Evolutionary conservation across 805 yeast species (phyloP).

Genomic region (Barnettozyma pratensis): DNA sequence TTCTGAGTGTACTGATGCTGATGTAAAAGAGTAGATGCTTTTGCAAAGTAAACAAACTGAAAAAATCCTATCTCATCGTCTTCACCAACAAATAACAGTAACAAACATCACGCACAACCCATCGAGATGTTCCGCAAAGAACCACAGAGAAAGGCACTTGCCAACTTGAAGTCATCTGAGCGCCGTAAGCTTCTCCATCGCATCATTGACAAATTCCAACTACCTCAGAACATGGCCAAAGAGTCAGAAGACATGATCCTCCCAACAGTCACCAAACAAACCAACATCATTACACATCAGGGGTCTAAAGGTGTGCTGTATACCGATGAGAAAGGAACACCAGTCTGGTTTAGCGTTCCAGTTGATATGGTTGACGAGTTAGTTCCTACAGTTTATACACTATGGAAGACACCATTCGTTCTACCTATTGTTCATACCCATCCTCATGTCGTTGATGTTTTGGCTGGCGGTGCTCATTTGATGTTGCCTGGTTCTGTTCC

Average conservation of each 20-base stretch:
- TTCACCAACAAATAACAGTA: not conserved
- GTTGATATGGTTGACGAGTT: conserved; percentile 35
- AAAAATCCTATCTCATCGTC: not conserved
- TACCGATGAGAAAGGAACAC: conserved; percentile 57
- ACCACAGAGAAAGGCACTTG: conserved; percentile 54
- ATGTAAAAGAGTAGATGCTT: not conserved
- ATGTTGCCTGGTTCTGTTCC: conserved; percentile 69
- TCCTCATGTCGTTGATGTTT: conserved; percentile 60
- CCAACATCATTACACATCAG: conserved; percentile 52
- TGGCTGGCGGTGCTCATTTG: conserved; percentile 76
- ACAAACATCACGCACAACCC: not conserved
- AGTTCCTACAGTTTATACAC: conserved; percentile 68
- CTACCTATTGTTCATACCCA: conserved; percentile 71
- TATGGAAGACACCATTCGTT: conserved; percentile 65
- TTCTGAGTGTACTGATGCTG: not conserved
- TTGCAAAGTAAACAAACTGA: conserved; percentile 1
- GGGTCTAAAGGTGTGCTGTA: conserved; percentile 58
- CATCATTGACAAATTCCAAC: conserved; percentile 37
- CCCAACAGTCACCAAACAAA: conserved; percentile 42
- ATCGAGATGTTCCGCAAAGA: conserved; percentile 46
- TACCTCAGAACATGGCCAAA: conserved; percentile 30
- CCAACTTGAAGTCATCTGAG: conserved; percentile 81
- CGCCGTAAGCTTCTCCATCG: conserved; percentile 47
- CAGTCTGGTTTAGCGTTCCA: conserved; percentile 65
- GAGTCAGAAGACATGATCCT: conserved; percentile 19